A percentile compares a stretch with the other conserved stretches of the same genome.
Evolutionary conservation across 208 protist species (phyloP).

Genomic region (Jaenimonas drosophilae): DNA sequence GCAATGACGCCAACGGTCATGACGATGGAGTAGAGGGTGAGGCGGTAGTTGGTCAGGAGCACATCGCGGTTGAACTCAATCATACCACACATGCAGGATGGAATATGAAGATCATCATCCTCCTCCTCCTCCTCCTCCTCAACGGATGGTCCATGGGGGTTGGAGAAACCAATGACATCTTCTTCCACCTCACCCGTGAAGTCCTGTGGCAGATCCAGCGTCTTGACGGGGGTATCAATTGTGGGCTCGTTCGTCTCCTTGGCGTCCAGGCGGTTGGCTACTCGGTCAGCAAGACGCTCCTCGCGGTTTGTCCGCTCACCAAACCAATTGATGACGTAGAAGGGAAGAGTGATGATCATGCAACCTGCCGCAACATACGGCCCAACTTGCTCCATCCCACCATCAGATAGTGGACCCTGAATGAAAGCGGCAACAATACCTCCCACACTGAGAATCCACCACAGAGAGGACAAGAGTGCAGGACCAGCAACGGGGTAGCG

Average conservation of each 20-base stretch:
- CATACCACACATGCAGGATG: conserved; percentile 19
- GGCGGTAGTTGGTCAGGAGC: conserved; percentile 28
- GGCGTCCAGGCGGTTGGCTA: background rate
- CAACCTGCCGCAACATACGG: conserved; percentile 39
- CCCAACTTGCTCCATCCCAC: conserved; percentile 24
- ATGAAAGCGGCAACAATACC: conserved; percentile 26
- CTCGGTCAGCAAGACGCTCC: conserved; percentile 32
- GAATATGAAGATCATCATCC: conserved; percentile 1
- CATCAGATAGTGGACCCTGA: conserved; percentile 41
- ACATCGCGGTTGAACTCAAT: conserved; percentile 62
- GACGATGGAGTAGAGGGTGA: conserved; percentile 34
- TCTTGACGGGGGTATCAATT: conserved; percentile 6
- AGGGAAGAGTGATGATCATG: conserved; percentile 32
- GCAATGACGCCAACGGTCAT: conserved; percentile 30
- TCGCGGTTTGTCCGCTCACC: conserved; percentile 44
- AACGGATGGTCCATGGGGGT: no score
- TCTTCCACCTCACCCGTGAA: background rate
- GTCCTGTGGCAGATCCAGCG: conserved; percentile 1
- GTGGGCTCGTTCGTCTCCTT: background rate
- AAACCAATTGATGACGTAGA: conserved; percentile 63
- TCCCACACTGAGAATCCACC: conserved; percentile 36
- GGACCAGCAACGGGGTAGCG: conserved; percentile 27
- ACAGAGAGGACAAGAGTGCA: conserved; percentile 54
- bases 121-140: background rate
- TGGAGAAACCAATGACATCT: no score